Base-by-base conservation (phyloP, 139 green algal genomes). In the Micractinium sp. region DNA sequence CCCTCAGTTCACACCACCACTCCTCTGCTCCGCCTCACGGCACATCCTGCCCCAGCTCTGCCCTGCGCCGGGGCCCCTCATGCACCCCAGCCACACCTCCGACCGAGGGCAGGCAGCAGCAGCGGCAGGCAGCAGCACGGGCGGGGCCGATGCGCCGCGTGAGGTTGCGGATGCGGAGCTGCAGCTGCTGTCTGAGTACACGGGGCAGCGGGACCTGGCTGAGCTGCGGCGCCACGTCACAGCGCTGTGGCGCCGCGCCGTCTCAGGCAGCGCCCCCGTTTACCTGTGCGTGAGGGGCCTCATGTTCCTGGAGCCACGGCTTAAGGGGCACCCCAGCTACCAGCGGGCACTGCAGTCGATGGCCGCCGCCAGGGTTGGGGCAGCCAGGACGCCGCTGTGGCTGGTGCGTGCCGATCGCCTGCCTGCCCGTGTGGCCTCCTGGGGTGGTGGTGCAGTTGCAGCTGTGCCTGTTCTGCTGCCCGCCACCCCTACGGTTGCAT, bases 91-190 rank as follows among this genome's bases (percentile, higher is more conserved):
- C 47, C 47, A 56, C 47, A 5, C 47, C 47, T 56, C 47, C 47
- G 47, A 56, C 5, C 5, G 7, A 56, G 47, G 47, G 47, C 47
- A 56, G 5, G 47, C 47, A 56, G 47, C 47, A 56, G 47, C 47
- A 56, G 47, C 47, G 9, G 47, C 47, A 56, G 47, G 47, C 47
- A 56, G 47, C 47, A 56, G 9, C 47, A 9, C 47, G 7, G 47
- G 47, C 47, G 9, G 5, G 47, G 9, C 7, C 47, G 71, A 77
- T 77, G 76, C 36, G 36, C 76, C 76, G 3, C 76, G 76, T 12
- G 38, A 82, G 19, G 18, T 85, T 18, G 56, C 47, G 15, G 80
- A 85, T 25, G 53, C 53, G 20, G 80, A 85, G 80, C 80, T 85
- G 47, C 19, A 67, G 31, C 53, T 85, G 15, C 31, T 85, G 80